Conservation (phyloP, 495 filamentous ascomycete species). For the Neurospora sp. region DNA sequence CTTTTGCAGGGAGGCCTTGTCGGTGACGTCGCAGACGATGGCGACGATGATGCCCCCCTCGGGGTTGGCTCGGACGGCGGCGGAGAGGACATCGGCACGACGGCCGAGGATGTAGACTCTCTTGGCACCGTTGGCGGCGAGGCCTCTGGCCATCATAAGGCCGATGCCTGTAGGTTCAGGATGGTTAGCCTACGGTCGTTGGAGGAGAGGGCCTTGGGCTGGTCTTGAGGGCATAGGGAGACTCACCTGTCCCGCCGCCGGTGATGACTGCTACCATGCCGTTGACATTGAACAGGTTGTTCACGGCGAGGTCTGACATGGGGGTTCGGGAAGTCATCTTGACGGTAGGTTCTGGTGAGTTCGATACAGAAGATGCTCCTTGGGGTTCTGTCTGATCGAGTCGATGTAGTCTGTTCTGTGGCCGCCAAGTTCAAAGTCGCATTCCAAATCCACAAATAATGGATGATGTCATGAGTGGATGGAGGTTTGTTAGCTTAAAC, state of each 20-base stretch:
- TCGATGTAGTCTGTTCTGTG: background rate
- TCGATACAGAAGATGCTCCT: background rate
- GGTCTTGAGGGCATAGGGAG: background rate
- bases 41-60: conserved; percentile 35
- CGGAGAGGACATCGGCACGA: conserved; percentile 40
- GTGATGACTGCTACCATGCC: conserved; percentile 54
- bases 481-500: background rate
- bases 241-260: conserved; percentile 46
- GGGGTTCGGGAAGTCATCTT: background rate
- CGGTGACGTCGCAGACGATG: conserved; percentile 54
- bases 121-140: conserved; percentile 51
- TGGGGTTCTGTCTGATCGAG: background rate
- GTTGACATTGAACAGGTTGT: conserved; percentile 42
- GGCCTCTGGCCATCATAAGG: conserved; percentile 51
- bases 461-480: background rate
- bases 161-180: conserved; percentile 45
- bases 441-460: background rate
- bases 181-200: background rate
- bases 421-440: background rate
- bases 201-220: no score
- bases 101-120: conserved; percentile 64
- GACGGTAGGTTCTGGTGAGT: background rate
- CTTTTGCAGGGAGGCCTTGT: conserved; percentile 46
- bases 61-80: conserved; percentile 15
- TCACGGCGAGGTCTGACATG: conserved; percentile 5